These are phyloP conservation scores for Coemansia sp. DNA, from an alignment of 192 early-diverging fungal genomes.

Conservation along the genomic window DNA sequence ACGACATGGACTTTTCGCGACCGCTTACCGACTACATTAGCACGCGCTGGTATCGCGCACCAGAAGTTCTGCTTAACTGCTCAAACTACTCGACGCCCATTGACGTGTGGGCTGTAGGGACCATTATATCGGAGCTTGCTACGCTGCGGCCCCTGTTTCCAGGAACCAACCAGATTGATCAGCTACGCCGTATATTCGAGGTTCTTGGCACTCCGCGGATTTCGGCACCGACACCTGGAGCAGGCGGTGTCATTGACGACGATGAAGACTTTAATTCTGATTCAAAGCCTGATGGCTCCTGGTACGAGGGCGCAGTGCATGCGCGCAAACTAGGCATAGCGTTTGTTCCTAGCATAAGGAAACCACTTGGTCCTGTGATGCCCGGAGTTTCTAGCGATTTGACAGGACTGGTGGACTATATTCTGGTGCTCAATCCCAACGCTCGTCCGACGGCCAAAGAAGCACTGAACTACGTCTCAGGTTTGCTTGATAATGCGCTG, in stretches of 20 bases:
- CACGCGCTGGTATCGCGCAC: slow-evolving; percentile 98
- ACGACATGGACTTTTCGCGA: slow-evolving; percentile 83
- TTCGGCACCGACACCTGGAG: slow-evolving; percentile 26
- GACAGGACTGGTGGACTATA: slow-evolving; percentile 66
- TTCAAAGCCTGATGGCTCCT: slow-evolving; percentile 56
- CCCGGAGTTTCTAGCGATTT: slow-evolving; percentile 59
- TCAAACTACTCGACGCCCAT: slow-evolving; percentile 86
- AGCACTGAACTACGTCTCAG: slow-evolving; percentile 59
- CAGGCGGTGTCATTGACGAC: slow-evolving; percentile 5
- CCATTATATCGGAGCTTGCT: slow-evolving; percentile 89
- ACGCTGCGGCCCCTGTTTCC: slow-evolving; percentile 91
- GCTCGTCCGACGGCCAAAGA: slow-evolving; percentile 73
- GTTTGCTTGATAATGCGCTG: slow-evolving; percentile 40
- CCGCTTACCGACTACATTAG: slow-evolving; percentile 98
- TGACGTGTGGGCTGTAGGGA: slow-evolving; percentile 96
- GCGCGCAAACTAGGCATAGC: slow-evolving; percentile 69
- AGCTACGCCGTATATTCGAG: slow-evolving; percentile 81
- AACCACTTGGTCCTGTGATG: slow-evolving; percentile 60
- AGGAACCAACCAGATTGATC: slow-evolving; percentile 90
- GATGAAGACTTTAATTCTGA: slow-evolving; percentile 3
- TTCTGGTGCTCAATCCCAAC: slow-evolving; percentile 80
- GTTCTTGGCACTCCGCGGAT: slow-evolving; percentile 76
- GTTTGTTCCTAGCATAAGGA: slow-evolving; percentile 58
- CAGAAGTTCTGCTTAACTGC: slow-evolving; percentile 87
- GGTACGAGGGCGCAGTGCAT: slow-evolving; percentile 74